Evolutionary conservation across 768 basidiomycete species (phyloP).

Genomic region (Sarcodon aspratus): DNA sequence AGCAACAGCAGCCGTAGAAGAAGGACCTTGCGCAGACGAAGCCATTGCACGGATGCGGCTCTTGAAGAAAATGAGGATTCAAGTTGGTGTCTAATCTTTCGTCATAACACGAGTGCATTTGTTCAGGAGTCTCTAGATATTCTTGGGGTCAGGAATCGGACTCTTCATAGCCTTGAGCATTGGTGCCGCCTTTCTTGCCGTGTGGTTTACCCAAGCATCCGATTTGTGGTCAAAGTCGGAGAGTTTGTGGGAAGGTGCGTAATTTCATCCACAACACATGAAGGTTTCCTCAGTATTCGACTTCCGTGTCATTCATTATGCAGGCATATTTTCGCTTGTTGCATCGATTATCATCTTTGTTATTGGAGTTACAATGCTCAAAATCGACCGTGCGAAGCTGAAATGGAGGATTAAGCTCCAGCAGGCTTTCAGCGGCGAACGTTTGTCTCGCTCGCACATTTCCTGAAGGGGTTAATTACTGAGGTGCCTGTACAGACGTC

Average conservation of each 20-base stretch:
- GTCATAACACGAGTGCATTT: background rate
- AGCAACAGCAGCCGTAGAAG: conserved; percentile 1
- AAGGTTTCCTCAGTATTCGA: background rate
- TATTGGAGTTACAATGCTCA: conserved; percentile 93
- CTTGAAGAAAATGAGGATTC: conserved; percentile 58
- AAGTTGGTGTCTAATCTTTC: conserved; percentile 24
- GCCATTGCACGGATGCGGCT: conserved; percentile 25
- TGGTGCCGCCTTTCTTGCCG: conserved; percentile 85
- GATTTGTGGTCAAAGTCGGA: conserved; percentile 82
- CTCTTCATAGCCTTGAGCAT: conserved; percentile 73
- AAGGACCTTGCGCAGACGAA: background rate
- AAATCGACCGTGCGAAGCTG: conserved; percentile 87
- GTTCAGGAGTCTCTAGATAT: conserved; percentile 36
- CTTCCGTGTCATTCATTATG: background rate
- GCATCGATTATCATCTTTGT: conserved; percentile 77
- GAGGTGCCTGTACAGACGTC: conserved; percentile 20
- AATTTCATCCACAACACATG: conserved; percentile 8
- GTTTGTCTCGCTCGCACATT: conserved; percentile 23
- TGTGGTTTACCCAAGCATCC: conserved; percentile 88
- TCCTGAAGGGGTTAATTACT: background rate
- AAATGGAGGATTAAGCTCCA: conserved; percentile 91
- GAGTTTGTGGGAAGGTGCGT: conserved; percentile 83
- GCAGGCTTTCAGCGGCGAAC: conserved; percentile 54
- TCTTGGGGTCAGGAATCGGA: conserved; percentile 63
- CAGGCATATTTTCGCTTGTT: conserved; percentile 61